These are phyloP conservation scores for Zelopaecilomyces penicillatus DNA, from an alignment of 2,329 filamentous ascomycete genomes.

Conservation along the genomic window DNA sequence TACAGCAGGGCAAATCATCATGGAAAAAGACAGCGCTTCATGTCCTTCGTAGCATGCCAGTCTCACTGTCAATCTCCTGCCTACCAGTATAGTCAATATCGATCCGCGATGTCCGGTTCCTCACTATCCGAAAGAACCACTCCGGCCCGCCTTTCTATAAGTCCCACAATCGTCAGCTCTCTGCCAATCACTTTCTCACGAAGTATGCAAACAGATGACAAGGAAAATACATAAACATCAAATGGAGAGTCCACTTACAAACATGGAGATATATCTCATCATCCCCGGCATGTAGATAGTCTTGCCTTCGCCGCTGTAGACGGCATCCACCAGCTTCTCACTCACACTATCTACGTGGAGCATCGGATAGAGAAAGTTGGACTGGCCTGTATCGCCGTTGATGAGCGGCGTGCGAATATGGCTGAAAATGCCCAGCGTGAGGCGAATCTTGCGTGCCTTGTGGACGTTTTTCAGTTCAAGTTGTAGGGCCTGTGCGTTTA, in stretches of 20 bases:
- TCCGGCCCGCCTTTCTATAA: conserved; percentile 13
- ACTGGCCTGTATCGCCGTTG: conserved; percentile 15
- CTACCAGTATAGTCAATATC: conserved; percentile 5
- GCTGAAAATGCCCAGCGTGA: conserved; percentile 21
- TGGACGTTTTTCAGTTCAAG: conserved; percentile 22
- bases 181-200: too few species aligned
- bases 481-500: conserved; percentile 16
- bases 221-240: too few species aligned
- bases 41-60: conserved; percentile 4
- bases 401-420: conserved; percentile 25
- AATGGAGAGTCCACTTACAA: conserved; percentile 16
- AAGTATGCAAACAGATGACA: neutral
- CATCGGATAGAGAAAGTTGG: conserved; percentile 21
- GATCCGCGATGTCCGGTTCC: conserved; percentile 8
- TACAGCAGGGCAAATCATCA: too few species aligned
- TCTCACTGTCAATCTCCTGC: conserved; percentile 4
- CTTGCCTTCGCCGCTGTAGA: conserved; percentile 23
- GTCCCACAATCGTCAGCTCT: too few species aligned
- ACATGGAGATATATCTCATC: conserved; percentile 15
- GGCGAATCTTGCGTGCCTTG: conserved; percentile 19
- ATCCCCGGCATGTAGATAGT: conserved; percentile 23
- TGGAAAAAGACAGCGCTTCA: neutral
- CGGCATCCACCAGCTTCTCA: conserved; percentile 18
- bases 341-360: conserved; percentile 25
- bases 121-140: conserved; percentile 11